Evolutionary conservation across 1,284 basidiomycete genomes (phyloP).

Genomic region (Naganishia cerealis): DNA sequence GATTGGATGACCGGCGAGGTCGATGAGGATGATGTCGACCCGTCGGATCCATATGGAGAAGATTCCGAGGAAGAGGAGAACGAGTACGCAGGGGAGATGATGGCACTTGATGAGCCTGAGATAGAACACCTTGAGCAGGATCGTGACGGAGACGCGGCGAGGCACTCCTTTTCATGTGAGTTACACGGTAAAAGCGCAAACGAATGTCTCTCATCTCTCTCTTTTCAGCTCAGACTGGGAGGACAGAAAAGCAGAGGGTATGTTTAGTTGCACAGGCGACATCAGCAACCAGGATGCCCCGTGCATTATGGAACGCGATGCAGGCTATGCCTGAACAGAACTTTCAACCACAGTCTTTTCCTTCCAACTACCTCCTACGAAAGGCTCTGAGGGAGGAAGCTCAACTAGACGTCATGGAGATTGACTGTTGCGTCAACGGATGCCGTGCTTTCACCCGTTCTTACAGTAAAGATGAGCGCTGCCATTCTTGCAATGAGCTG

Average conservation of each 20-base stretch:
- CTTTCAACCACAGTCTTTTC: not conserved
- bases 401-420: not conserved
- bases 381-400: not conserved
- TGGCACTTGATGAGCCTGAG: too few species aligned
- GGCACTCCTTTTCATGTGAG: too few species aligned
- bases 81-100: too few species aligned
- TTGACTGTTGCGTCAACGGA: conserved; percentile 2
- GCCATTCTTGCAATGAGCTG: not conserved
- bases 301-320: not conserved
- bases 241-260: not conserved
- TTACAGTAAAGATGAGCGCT: not conserved
- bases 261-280: not conserved
- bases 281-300: not conserved
- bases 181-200: too few species aligned
- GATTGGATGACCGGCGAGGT: too few species aligned
- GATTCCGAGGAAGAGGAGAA: too few species aligned
- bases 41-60: too few species aligned
- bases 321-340: not conserved
- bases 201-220: too few species aligned
- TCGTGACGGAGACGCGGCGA: too few species aligned
- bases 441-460: not conserved
- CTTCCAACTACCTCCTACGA: not conserved
- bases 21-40: too few species aligned
- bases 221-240: too few species aligned
- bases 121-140: too few species aligned